Base-by-base conservation (phyloP, 2,329 filamentous ascomycete genomes). In the Fusarium sp. region DNA sequence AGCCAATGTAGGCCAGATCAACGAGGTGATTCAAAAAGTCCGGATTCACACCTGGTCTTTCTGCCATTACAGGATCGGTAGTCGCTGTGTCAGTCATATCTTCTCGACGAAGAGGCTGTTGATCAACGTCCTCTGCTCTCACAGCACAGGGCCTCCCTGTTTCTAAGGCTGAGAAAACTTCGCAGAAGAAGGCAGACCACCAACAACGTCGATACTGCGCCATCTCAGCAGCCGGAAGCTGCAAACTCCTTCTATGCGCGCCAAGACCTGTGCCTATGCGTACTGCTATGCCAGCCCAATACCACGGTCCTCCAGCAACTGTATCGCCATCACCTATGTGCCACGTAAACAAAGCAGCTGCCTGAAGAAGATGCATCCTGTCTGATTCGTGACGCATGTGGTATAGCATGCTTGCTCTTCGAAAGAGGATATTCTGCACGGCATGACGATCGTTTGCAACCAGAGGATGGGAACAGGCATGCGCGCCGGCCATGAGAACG, bases 341-440 rank as follows among this genome's bases (percentile, higher is more conserved):
- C 72, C 72, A 74, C 0, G 72, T 74, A 8, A 74, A 74, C 0
- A 74, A 8, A 2, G 62, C 57, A 1, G 72, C 72, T 2, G 72
- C 72, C 31, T 74, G 72, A 1, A 74, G 51, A 2, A 74, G 72
- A 33, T 74, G 72, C 31, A 72, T 73, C 1, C 72, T 54, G 3
- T 74, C 70, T 1, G 69, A 67, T 18, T 74, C 72, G 18, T 74
- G 72, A 6, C 70, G 67, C 69, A 74, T 74, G 20, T 74, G 72
- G 15, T 72, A 74, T 0, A 74, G 36, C 72, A 74, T 74, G 8
- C 72, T 73, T 1, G 72, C 72, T 10, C 72, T 45, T 8, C 72
- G 57, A 31, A 69, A 74, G 0, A 74, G 64, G 12, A 73, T 67
- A n/a, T 70, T 73, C 33, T 74, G 73, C n/a, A 74, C 72, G 2